Base-by-base conservation (phyloP, 2,329 filamentous ascomycete species). In the Rhynchosporium secalis region DNA sequence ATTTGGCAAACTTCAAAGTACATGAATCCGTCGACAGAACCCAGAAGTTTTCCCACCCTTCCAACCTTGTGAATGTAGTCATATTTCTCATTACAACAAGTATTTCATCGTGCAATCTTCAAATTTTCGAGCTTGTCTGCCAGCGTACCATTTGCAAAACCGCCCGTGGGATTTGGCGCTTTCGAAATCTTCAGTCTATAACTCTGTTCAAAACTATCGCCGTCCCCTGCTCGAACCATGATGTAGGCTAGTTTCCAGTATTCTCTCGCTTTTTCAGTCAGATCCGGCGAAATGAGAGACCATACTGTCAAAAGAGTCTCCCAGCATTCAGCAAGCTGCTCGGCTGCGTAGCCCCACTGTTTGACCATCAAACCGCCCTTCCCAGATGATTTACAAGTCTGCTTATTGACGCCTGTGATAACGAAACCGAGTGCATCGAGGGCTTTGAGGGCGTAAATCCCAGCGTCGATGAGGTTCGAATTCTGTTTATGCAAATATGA, bases 351-450 rank as follows among this genome's bases (percentile, higher is more conserved):
- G 7, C 57, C 57, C 57, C 57, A 59, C 7, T 48, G 47, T 13
- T 52, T 59, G 0, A 59, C 47, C 13, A 51, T 13, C 12, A 52
- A 13, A 4, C 57, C 47, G 2, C 4, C 48, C 38, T 59, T 59
- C 10, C 36, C 47, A 13, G 12, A 5, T 9, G 57, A 40, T 15
- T 12, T 13, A 9, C 20, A 26, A 3, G 29, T 58, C 33, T 49
- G 36, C 45, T 48, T 49, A 15, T 52, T n/a, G 15, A 59, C 47
- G 13, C 57, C 57, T 5, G 9, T 33, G n/a, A 52, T 43, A 1
- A 59, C 46, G 26, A 52, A 59, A 20, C 57, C 57, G 3, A 59
- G 46, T 13, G 57, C 47, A 15, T 59, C 57, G 4, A 59, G 57
- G 20, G 57, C 57, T 45, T 59, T 59, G 20, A 59, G 38, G 6